Percentiles rank a stretch among this genome's conserved stretches.
These are phyloP conservation scores for Rhodotorula kratochvilovae DNA, from an alignment of 768 basidiomycete species.

Conservation along the genomic window DNA sequence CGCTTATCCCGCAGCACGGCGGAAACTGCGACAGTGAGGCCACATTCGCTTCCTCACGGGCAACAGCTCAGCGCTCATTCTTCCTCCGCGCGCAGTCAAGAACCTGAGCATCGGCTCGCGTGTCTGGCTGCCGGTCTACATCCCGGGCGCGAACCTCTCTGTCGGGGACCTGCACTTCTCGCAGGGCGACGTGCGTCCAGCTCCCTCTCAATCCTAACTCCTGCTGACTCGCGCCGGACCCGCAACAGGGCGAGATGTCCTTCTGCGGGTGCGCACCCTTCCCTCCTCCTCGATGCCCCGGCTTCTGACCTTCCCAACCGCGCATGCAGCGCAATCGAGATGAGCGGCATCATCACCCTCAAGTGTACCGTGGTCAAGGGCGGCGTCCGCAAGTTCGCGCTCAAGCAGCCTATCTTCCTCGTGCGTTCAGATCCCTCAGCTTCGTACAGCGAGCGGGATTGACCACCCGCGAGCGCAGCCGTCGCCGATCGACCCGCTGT, in stretches of 20 bases:
- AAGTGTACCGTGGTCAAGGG: constrained; percentile 68
- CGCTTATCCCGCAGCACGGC: constrained; percentile 55
- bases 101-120: constrained; percentile 53
- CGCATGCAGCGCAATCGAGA: constrained; percentile 54
- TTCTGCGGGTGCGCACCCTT: constrained; percentile 52
- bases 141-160: constrained; percentile 69
- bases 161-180: constrained; percentile 76
- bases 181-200: constrained; percentile 59
- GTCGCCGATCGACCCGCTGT: constrained; percentile 68
- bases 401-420: constrained; percentile 71
- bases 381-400: constrained; percentile 66
- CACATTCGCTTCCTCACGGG: neutral
- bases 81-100: constrained; percentile 50
- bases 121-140: constrained; percentile 72
- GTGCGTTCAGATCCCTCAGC: constrained; percentile 47
- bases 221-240: too few species aligned
- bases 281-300: neutral
- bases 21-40: constrained; percentile 50
- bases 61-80: too few species aligned
- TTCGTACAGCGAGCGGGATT: neutral
- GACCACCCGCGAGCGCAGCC: constrained; percentile 52
- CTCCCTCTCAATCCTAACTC: neutral
- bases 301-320: neutral
- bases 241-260: constrained; percentile 42
- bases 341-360: constrained; percentile 72